A percentile compares a stretch with the other conserved stretches of the same genome.
Conservation (phyloP, 176 grass and related monocot genomes). For the Areca catechu region DNA sequence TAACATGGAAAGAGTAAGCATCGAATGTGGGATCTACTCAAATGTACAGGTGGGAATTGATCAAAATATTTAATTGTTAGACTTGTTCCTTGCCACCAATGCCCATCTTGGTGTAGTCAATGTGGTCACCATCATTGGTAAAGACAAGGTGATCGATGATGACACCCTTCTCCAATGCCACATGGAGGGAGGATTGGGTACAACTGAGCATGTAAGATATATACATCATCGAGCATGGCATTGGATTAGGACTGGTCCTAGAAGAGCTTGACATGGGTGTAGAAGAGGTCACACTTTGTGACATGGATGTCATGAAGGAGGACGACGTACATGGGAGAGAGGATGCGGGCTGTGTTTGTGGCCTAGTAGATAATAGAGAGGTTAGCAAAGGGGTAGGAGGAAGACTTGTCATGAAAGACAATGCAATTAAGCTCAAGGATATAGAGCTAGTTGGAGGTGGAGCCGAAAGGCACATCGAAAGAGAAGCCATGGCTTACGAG, state of each 20-base stretch:
- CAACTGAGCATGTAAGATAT: conserved; percentile 93
- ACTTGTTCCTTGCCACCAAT: conserved; percentile 46
- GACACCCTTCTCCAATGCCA: conserved; percentile 93
- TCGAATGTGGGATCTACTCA: too few relatives aligned
- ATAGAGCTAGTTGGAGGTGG: conserved; percentile 81
- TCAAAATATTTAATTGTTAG: too few relatives aligned
- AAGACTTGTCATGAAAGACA: conserved; percentile 67
- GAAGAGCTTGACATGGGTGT: conserved; percentile 94
- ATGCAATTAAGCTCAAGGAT: conserved; percentile 88
- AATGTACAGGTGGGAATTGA: too few relatives aligned
- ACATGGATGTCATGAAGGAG: too few relatives aligned
- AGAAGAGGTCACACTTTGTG: conserved; percentile 97
- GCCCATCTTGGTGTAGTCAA: conserved; percentile 95
- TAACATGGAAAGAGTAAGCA: too few relatives aligned
- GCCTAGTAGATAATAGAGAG: conserved; percentile 87
- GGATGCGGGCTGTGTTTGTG: conserved; percentile 81
- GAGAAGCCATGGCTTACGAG: conserved; percentile 68
- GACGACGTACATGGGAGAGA: conserved; percentile 88
- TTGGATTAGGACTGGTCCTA: conserved; percentile 87
- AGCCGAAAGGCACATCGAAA: conserved; percentile 75
- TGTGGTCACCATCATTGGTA: conserved; percentile 73
- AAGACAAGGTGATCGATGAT: conserved; percentile 83
- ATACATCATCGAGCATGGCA: conserved; percentile 82
- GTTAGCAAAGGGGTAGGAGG: conserved; percentile 64
- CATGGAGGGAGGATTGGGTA: conserved; percentile 78